Conservation (phyloP, 2,329 filamentous ascomycete species). For the Aspergillus ochraceoroseus region DNA sequence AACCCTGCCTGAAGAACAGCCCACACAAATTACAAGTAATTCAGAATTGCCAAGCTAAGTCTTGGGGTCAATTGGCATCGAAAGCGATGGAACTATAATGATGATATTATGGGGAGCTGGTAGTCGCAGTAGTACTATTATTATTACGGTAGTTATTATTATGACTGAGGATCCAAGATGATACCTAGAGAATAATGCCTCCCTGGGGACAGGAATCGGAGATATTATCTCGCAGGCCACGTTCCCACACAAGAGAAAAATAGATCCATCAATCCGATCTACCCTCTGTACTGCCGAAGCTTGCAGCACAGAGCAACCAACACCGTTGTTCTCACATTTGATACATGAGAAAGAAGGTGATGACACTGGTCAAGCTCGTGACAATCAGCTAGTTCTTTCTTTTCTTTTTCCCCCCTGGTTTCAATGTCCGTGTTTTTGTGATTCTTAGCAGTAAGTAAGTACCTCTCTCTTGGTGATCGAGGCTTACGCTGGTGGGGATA, state of each 20-base stretch:
- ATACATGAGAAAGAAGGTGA: conserved; percentile 8
- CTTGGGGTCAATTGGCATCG: no score
- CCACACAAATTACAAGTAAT: no score
- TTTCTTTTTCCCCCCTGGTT: not conserved
- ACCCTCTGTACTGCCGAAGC: conserved; percentile 7
- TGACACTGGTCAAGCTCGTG: not conserved
- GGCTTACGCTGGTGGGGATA: not conserved
- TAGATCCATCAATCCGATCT: conserved; percentile 16
- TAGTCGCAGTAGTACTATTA: no score
- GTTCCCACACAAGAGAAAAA: conserved; percentile 14
- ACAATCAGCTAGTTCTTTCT: not conserved
- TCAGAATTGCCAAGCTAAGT: no score
- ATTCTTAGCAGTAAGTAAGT: not conserved
- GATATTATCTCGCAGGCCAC: conserved; percentile 18
- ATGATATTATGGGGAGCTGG: no score
- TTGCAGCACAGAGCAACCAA: conserved; percentile 8
- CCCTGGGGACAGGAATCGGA: conserved; percentile 1
- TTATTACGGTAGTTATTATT: no score
- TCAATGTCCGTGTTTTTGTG: not conserved
- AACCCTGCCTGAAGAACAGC: no score
- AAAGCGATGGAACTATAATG: no score
- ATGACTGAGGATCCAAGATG: no score
- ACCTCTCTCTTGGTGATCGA: no score
- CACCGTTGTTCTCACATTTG: conserved; percentile 13
- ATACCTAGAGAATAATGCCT: no score